Evolutionary conservation across 2,329 filamentous ascomycete species (phyloP), one percentile per base, ranked within the genome.

Genomic region (Mycosphaerella sp.): DNA sequence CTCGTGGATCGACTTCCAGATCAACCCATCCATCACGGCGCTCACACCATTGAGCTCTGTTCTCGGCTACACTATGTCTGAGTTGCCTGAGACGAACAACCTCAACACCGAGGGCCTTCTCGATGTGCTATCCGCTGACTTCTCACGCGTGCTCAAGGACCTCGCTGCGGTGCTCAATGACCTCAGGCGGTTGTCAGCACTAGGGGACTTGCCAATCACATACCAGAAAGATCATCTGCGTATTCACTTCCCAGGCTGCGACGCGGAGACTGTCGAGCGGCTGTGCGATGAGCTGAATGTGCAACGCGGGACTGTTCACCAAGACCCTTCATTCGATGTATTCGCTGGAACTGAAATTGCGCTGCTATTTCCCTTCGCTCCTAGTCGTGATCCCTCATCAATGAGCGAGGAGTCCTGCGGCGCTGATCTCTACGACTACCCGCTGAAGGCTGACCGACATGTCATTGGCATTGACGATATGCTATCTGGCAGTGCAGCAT

Each of bases 201-300:
- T 97, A 1, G 93, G 93, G 1, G 90, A 96, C 66, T 74, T 98
- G 17, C 90, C 92, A 0, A 82, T 97, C 34, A 78, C 82, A 0
- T 78, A 95, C 49, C 82, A 89, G 51, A 79, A 80, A 38, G 82
- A 82, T 1, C 80, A 81, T 0, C 74, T 96, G 3, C 83, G 90
- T 34, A 83, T 97, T 1, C 85, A 90, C 31, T 97, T 98, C 66
- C 90, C 91, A 0, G 93, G 93, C 2, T 91, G 93, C 58, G 92
- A 97, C 65, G 83, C 83, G 0, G 81, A 85, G 12, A 88, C 87
- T 0, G 86, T 95, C 0, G 89, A 95, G 67, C 77, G 79, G 2
- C 78, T 98, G 1, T 96, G 91, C 68, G 83, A 89, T 45, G 93
- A 98, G 68, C 79, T 95, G 9, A 87, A 86, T n/a, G 79, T 98